Percentiles rank a stretch among this genome's conserved stretches.
These are phyloP conservation scores for Polytrichum commune DNA, from an alignment of 225 moss, liverwort and hornwort species.

Conservation along the genomic window DNA sequence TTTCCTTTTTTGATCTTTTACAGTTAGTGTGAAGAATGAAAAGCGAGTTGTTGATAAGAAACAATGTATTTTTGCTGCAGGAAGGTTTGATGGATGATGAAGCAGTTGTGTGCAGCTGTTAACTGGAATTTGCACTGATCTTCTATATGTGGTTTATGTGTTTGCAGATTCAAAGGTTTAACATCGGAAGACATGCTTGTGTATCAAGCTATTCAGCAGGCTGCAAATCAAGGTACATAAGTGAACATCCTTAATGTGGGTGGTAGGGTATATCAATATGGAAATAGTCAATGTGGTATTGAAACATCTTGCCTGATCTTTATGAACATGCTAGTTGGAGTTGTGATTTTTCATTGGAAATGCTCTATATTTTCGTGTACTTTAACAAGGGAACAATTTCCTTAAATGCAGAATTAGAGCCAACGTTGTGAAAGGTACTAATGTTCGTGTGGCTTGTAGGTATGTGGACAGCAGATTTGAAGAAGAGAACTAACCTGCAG, in stretches of 20 bases:
- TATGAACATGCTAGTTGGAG: too few species aligned
- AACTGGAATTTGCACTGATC: conserved; percentile 2
- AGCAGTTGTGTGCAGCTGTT: background rate
- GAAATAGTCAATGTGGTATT: too few species aligned
- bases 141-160: background rate
- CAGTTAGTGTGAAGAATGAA: too few species aligned
- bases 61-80: too few species aligned
- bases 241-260: background rate
- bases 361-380: too few species aligned
- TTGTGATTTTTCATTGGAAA: too few species aligned
- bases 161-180: conserved; percentile 80
- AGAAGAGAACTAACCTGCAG: conserved; percentile 78
- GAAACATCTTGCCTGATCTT: too few species aligned
- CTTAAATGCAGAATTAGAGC: background rate
- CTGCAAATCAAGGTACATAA: conserved; percentile 73
- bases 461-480: conserved; percentile 94
- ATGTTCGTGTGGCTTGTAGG: conserved; percentile 31
- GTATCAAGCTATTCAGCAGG: conserved; percentile 80
- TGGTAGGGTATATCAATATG: too few species aligned
- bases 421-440: background rate
- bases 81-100: too few species aligned
- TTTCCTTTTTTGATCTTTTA: too few species aligned
- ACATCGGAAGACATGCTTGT: conserved; percentile 89
- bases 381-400: too few species aligned
- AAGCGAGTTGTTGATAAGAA: too few species aligned